phyloP scores from a whole-genome alignment of 2,329 filamentous ascomycete species.

The Fusarium vanettenii region DNA sequence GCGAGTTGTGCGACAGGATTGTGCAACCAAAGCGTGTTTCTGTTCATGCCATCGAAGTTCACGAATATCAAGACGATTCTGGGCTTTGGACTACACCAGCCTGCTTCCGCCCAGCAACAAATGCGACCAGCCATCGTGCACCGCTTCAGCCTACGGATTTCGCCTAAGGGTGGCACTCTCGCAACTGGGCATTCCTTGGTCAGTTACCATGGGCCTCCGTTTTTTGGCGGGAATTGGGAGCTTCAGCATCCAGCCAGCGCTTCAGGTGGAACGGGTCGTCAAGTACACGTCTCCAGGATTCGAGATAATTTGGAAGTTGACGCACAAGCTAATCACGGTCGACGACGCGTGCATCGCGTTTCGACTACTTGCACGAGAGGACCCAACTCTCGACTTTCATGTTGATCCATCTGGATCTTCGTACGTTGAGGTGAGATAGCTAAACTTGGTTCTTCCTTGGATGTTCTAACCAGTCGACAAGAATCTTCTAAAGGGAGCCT shows the following conservation, averaged over 20 bases:
- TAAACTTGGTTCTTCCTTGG: accelerated
- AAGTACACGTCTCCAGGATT: slow-evolving; percentile 10
- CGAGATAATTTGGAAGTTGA: not conserved
- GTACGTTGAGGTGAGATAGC: not conserved
- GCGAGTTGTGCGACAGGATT: not conserved
- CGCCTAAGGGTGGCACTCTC: not conserved
- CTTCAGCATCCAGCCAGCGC: not conserved
- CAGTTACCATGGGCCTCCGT: not conserved
- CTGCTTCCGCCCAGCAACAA: not conserved
- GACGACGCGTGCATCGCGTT: not conserved
- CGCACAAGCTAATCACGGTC: not conserved
- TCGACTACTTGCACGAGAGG: not conserved
- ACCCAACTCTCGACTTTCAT: not conserved
- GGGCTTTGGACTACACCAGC: not conserved
- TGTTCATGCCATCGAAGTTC: not conserved
- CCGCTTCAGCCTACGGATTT: not conserved
- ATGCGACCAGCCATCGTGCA: not conserved
- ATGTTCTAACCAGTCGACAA: not conserved
- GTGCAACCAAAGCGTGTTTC: not conserved
- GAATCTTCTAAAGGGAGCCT: accelerated
- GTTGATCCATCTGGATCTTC: not conserved
- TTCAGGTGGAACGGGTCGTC: not conserved
- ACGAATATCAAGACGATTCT: not conserved
- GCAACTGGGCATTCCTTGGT: not conserved
- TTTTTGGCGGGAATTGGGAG: not conserved